Percentiles rank a stretch among this genome's conserved stretches.
Conservation (phyloP, 345 rosid species). For the Streptanthus diversifolius region DNA sequence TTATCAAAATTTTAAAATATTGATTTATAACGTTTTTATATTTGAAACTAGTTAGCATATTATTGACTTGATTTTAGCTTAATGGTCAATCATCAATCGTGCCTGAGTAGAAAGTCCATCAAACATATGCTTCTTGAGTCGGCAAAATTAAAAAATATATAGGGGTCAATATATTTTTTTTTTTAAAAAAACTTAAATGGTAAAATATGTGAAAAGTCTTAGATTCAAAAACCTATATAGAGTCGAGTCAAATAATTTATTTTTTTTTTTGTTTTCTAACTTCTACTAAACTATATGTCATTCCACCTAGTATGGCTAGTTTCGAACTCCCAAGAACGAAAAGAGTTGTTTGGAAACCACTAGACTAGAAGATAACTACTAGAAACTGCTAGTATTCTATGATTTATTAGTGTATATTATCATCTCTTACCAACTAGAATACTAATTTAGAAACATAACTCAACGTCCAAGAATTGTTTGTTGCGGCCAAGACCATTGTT, state of each 20-base stretch:
- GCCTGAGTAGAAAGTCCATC: too few relatives aligned
- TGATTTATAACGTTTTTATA: not conserved
- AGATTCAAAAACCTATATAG: too few relatives aligned
- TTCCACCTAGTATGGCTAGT: not conserved
- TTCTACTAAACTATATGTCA: too few relatives aligned
- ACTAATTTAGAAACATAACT: not conserved
- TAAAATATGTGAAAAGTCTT: too few relatives aligned
- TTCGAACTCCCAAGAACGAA: not conserved
- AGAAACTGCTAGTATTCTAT: not conserved
- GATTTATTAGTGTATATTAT: not conserved
- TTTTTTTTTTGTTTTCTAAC: too few relatives aligned
- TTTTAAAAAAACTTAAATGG: too few relatives aligned
- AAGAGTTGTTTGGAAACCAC: not conserved
- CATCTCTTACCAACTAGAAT: not conserved
- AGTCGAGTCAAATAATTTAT: too few relatives aligned
- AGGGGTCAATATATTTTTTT: too few relatives aligned
- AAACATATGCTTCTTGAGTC: too few relatives aligned
- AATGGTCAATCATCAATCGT: not conserved
- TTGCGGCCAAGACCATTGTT: not conserved
- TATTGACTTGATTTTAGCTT: not conserved
- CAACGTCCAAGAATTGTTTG: not conserved
- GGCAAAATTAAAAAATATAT: too few relatives aligned
- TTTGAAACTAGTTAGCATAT: not conserved
- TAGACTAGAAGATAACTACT: not conserved
- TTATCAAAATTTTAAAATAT: not conserved